Conservation (phyloP, 352 stramenopile species). For the Pythium phragmitis region DNA sequence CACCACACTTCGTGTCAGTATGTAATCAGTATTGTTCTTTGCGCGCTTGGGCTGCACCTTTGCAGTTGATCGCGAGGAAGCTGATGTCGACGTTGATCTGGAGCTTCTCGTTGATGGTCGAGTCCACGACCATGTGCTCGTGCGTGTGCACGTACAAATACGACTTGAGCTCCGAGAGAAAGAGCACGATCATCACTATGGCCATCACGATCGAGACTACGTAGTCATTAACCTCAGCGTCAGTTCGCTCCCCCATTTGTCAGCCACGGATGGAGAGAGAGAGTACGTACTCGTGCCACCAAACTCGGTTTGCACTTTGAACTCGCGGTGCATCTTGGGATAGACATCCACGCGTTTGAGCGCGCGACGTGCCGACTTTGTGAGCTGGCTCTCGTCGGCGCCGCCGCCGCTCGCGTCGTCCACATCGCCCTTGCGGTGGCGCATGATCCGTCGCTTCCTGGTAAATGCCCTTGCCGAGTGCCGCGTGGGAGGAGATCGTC, state of each 20-base stretch:
- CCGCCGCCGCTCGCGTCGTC: slow-evolving; percentile 40
- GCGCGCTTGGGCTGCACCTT: slow-evolving; percentile 30
- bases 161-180: slow-evolving; percentile 86
- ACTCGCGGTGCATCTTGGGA: slow-evolving; percentile 95
- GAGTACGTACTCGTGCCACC: slow-evolving; percentile 63
- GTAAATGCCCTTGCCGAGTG: neutral
- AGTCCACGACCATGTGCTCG: slow-evolving; percentile 97
- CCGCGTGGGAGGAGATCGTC: slow-evolving; percentile 19
- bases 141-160: slow-evolving; percentile 83
- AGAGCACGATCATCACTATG: slow-evolving; percentile 88
- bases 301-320: slow-evolving; percentile 93
- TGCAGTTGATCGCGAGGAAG: slow-evolving; percentile 95
- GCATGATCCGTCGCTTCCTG: slow-evolving; percentile 31
- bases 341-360: slow-evolving; percentile 92
- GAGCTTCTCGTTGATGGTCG: slow-evolving; percentile 92
- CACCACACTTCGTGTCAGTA: neutral
- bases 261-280: neutral
- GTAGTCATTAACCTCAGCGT: neutral
- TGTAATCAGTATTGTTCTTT: neutral
- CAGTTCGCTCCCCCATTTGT: neutral
- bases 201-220: slow-evolving; percentile 82
- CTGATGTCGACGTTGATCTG: slow-evolving; percentile 98
- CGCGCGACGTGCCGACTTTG: slow-evolving; percentile 49
- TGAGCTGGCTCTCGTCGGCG: slow-evolving; percentile 36
- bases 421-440: slow-evolving; percentile 67